phyloP scores from a whole-genome alignment of 176 grass and related monocot genomes.

The Oryza punctata region DNA sequence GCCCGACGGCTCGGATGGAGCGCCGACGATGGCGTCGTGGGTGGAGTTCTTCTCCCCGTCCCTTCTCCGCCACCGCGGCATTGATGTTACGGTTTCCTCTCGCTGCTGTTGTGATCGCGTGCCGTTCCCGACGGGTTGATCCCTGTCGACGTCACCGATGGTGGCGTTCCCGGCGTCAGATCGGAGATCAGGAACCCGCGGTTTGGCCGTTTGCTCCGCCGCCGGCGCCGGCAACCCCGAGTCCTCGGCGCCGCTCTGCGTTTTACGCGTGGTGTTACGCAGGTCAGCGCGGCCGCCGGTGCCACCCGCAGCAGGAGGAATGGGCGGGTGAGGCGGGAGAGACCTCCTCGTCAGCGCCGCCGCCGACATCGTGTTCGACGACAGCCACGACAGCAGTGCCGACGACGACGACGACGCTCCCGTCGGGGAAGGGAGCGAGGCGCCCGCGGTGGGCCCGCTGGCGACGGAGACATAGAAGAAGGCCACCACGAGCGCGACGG shows the following conservation, averaged over 20 bases:
- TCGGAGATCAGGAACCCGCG: background rate
- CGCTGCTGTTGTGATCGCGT: background rate
- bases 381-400: slow-evolving; percentile 27
- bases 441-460: background rate
- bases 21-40: background rate
- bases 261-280: background rate
- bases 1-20: background rate
- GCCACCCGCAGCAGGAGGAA: background rate
- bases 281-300: background rate
- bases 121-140: slow-evolving; percentile 7
- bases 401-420: background rate
- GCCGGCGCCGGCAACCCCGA: background rate
- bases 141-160: background rate
- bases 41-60: background rate
- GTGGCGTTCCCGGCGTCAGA: slow-evolving; percentile 1
- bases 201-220: background rate
- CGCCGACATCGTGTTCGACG: slow-evolving; percentile 15
- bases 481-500: slow-evolving; percentile 34
- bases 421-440: slow-evolving; percentile 35
- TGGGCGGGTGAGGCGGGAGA: background rate
- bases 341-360: background rate
- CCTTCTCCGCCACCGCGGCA: background rate
- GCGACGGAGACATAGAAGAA: slow-evolving; percentile 44
- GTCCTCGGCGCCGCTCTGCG: background rate
- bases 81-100: background rate